Conservation (phyloP, 208 protist genomes). For the Leptomonas seymouri region DNA sequence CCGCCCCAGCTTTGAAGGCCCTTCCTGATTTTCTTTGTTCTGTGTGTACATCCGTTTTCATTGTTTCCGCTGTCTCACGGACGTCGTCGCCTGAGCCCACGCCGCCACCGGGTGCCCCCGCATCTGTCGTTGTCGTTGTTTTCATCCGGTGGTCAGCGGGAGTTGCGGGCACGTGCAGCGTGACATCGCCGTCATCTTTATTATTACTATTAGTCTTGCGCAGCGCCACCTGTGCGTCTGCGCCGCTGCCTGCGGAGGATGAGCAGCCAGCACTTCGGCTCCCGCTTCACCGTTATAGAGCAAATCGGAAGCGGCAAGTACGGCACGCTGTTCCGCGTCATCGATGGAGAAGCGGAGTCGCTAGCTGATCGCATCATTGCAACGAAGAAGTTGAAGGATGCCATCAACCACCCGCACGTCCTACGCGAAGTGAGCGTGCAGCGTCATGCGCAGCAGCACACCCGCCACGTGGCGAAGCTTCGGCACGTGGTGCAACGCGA, state of each 20-base stretch:
- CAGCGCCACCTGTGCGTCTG: background rate
- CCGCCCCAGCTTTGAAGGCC: background rate
- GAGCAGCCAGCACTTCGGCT: slow-evolving; percentile 14
- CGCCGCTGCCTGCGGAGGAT: background rate
- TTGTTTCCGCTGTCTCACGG: background rate
- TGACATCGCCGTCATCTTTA: too few species aligned
- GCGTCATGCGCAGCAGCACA: slow-evolving; percentile 25
- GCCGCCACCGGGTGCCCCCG: too few species aligned
- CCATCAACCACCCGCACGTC: slow-evolving; percentile 36
- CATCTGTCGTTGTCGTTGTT: too few species aligned
- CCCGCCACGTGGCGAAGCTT: slow-evolving; percentile 34
- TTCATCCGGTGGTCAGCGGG: too few species aligned
- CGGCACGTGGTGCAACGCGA: slow-evolving; percentile 36
- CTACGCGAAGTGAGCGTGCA: slow-evolving; percentile 41
- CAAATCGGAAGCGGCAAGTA: slow-evolving; percentile 44
- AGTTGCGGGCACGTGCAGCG: too few species aligned
- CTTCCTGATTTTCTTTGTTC: background rate
- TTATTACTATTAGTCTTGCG: too few species aligned
- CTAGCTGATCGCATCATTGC: slow-evolving; percentile 28
- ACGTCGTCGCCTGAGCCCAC: too few species aligned
- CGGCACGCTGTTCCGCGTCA: slow-evolving; percentile 39
- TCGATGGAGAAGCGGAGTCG: slow-evolving; percentile 30
- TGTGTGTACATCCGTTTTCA: background rate
- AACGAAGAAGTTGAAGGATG: slow-evolving; percentile 39
- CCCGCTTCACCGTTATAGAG: slow-evolving; percentile 37